phyloP scores from a whole-genome alignment of 768 basidiomycete species.

The Hericium rajendrae region DNA sequence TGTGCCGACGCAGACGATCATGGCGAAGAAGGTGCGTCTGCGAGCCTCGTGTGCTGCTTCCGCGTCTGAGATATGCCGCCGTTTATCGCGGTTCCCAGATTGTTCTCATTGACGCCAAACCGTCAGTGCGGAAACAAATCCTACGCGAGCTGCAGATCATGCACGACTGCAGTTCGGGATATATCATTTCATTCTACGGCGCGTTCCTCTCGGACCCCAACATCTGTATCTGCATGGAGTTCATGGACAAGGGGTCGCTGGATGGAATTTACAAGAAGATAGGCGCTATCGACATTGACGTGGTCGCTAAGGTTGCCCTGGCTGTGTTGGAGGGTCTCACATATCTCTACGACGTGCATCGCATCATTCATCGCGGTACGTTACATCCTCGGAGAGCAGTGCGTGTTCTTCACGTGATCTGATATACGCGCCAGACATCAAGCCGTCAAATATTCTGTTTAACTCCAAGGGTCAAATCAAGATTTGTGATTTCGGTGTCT shows the following conservation, averaged over 20 bases:
- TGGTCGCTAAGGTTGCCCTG: constrained; percentile 90
- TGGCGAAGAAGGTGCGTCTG: constrained; percentile 90
- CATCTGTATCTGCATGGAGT: constrained; percentile 99
- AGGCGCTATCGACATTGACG: constrained; percentile 85
- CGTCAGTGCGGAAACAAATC: constrained; percentile 94
- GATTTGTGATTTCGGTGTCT: constrained; percentile 98
- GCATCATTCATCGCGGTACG: constrained; percentile 96
- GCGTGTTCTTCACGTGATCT: neutral
- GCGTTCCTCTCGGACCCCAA: constrained; percentile 96
- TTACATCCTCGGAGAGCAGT: constrained; percentile 4
- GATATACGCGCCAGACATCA: constrained; percentile 63
- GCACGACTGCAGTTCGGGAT: constrained; percentile 90
- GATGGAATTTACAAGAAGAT: constrained; percentile 96
- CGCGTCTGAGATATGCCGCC: neutral
- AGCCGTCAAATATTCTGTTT: constrained; percentile 94
- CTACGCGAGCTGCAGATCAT: constrained; percentile 97
- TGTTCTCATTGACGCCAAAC: constrained; percentile 94
- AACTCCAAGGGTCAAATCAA: constrained; percentile 96
- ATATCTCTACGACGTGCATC: constrained; percentile 94
- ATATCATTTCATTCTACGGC: constrained; percentile 96
- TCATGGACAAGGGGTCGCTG: constrained; percentile 86
- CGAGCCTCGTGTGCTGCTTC: neutral
- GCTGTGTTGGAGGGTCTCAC: constrained; percentile 93
- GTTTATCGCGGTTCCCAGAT: constrained; percentile 40
- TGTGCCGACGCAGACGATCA: constrained; percentile 78